phyloP scores from a whole-genome alignment of 257 asterid genomes.

The Parsonsia alboflavescens region DNA sequence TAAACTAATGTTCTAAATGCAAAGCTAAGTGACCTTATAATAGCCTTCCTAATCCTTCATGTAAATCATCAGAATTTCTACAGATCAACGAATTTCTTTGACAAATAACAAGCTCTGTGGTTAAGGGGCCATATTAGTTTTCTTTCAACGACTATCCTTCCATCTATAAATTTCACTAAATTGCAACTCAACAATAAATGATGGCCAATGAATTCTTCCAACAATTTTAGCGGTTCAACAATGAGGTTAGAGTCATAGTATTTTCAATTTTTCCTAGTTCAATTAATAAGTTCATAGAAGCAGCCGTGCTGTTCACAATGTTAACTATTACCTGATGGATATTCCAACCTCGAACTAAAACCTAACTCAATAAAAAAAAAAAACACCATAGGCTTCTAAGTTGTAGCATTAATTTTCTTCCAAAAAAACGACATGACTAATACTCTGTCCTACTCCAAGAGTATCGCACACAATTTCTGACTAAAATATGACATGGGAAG shows the following conservation, averaged over 20 bases:
- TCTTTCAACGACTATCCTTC: background rate
- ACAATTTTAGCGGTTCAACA: background rate
- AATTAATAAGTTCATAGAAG: background rate
- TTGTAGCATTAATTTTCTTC: background rate
- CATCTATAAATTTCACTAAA: background rate
- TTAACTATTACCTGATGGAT: background rate
- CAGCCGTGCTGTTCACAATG: background rate
- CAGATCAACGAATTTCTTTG: background rate
- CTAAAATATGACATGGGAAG: background rate
- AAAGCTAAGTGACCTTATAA: background rate
- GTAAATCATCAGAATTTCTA: background rate
- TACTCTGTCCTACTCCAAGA: background rate
- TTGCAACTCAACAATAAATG: background rate
- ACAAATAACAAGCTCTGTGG: background rate
- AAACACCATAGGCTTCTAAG: background rate
- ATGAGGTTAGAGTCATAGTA: background rate
- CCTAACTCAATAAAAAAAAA: background rate
- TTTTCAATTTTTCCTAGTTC: background rate
- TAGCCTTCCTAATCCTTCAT: background rate
- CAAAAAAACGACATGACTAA: background rate
- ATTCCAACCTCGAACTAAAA: background rate
- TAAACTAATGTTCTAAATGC: background rate
- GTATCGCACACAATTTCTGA: background rate
- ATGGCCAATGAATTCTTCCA: background rate
- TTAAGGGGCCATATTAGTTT: background rate